Evolutionary conservation across 2,329 filamentous ascomycete genomes (phyloP), one percentile per base, ranked within the genome.

Genomic region (Xylaria sp.): DNA sequence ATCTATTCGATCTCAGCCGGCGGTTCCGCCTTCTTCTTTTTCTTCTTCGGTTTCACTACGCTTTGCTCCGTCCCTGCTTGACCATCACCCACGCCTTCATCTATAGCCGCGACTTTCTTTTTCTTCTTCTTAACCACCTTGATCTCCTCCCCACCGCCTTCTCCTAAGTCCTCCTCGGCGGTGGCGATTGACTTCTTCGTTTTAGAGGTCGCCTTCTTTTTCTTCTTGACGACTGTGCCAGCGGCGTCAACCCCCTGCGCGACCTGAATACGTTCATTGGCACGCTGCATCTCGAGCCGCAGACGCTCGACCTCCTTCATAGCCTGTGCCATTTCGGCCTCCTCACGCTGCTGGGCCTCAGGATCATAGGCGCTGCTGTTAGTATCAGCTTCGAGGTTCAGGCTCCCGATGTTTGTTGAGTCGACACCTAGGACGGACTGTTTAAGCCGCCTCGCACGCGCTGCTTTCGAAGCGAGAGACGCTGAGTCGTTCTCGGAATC

Each of bases 271-370:
- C 90, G 81, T 77, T 93, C 91, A 70, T 89, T 91, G 37, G 88
- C 89, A 58, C 90, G 81, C 77, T 93, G 91, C 93, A 98, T 97
- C 77, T 97, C 92, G 58, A 97, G 80, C 54, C 95, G 83, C 61
- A 96, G 79, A 53, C 88, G 83, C 79, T 98, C 94, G 3, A 99
- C 91, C 75, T 97, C 91, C 74, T 89, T 89, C 81, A 97, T 87
- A 8, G 94, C 95, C 71, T 87, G 87, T 44, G 87, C 87, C 92
- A 97, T 96, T 77, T 97, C 93, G 1, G 86, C 87, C 62, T 97
- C 93, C 72, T 96, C 92, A 15, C 85, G 86, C 72, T 89, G 85
- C 66, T 89, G 85, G 54, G 83, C 82, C 71, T 92, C 90, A 52
- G 87, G 82, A 59, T 90, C 86, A 48, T 84, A 79, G 31, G 67